Conservation (phyloP, 2,329 filamentous ascomycete species). For the Penicillium sp. region DNA sequence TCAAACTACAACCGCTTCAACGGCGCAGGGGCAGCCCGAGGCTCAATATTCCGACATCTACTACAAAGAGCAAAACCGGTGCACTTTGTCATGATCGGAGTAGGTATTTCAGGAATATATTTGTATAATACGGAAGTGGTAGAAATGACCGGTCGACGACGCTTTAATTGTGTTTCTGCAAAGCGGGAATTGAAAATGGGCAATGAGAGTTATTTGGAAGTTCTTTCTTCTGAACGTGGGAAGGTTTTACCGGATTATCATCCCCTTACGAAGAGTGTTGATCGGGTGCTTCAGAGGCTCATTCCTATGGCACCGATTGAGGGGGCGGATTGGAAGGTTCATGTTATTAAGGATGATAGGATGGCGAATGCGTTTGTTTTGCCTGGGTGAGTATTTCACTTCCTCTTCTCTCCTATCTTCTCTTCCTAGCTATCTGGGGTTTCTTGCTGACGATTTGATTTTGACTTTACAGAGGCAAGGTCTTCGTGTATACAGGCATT, state of each 20-base stretch:
- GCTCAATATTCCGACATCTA: slow-evolving; percentile 19
- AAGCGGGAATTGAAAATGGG: slow-evolving; percentile 50
- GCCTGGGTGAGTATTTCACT: slow-evolving; percentile 54
- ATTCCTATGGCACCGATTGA: slow-evolving; percentile 56
- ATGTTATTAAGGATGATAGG: slow-evolving; percentile 59
- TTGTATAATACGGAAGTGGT: slow-evolving; percentile 61
- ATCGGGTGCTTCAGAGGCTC: slow-evolving; percentile 57
- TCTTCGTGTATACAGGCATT: slow-evolving; percentile 68
- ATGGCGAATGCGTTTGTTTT: slow-evolving; percentile 65
- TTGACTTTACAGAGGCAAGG: slow-evolving; percentile 54
- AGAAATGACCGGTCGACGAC: slow-evolving; percentile 59
- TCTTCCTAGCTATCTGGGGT: neutral
- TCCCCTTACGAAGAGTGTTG: slow-evolving; percentile 53
- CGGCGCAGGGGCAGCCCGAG: neutral
- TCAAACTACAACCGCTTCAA: slow-evolving; percentile 27
- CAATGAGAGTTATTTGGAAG: slow-evolving; percentile 51
- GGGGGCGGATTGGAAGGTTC: slow-evolving; percentile 58
- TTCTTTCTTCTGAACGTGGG: slow-evolving; percentile 51
- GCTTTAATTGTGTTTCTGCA: slow-evolving; percentile 62
- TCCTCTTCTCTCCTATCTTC: neutral
- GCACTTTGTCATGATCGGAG: slow-evolving; percentile 43
- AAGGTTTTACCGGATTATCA: slow-evolving; percentile 56
- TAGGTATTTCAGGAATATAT: slow-evolving; percentile 53
- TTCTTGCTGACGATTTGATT: slow-evolving; percentile 16
- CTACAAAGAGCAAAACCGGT: slow-evolving; percentile 28